Conservation (phyloP, 257 asterid genomes). For the Verbena officinalis region DNA sequence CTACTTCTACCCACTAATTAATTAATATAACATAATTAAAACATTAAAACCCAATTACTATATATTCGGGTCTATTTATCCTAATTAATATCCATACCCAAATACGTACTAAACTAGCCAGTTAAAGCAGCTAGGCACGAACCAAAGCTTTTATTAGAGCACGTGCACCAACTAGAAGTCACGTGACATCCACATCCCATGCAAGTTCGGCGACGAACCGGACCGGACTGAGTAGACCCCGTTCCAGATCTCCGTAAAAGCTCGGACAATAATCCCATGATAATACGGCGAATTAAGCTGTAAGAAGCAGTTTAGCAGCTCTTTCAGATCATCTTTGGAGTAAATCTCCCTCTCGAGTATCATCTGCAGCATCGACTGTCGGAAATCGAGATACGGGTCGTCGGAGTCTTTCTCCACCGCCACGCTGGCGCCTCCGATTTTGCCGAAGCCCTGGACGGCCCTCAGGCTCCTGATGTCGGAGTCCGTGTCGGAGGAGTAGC, state of each 20-base stretch:
- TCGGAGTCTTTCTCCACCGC: conserved; percentile 87
- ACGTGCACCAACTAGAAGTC: conserved; percentile 50
- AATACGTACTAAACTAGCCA: neutral
- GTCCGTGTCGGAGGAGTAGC: conserved; percentile 50
- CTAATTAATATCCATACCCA: conserved; percentile 20
- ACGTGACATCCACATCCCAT: conserved; percentile 49
- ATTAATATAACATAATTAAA: neutral
- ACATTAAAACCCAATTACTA: conserved; percentile 12
- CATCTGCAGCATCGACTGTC: conserved; percentile 95
- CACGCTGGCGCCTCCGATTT: conserved; percentile 67
- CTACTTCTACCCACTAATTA: neutral
- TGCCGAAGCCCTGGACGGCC: conserved; percentile 77
- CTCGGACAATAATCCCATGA: conserved; percentile 71
- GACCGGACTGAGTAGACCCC: conserved; percentile 51
- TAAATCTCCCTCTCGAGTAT: conserved; percentile 76
- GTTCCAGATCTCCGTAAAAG: conserved; percentile 91
- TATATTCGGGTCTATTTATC: neutral
- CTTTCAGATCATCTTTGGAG: conserved; percentile 69
- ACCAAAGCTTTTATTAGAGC: neutral
- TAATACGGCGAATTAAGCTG: conserved; percentile 86
- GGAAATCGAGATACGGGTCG: conserved; percentile 83
- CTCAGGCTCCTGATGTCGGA: conserved; percentile 56
- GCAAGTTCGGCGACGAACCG: conserved; percentile 34
- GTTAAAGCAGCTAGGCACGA: neutral
- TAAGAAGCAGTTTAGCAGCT: conserved; percentile 78